phyloP scores from a whole-genome alignment of 1,284 basidiomycete species.

The Ustilago xerochloae region DNA sequence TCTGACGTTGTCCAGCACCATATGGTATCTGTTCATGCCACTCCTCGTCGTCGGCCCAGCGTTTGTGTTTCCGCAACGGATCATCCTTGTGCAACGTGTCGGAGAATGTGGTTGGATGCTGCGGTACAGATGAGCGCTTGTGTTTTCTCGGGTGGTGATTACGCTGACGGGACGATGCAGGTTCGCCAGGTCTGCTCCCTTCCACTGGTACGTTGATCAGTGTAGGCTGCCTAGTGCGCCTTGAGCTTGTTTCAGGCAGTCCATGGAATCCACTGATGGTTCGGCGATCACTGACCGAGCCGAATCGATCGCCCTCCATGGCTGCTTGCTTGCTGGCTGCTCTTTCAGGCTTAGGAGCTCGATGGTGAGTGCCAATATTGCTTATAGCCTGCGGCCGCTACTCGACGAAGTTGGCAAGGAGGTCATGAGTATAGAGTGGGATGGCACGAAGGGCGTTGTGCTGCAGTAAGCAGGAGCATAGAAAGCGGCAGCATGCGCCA shows the following conservation, averaged over 20 bases:
- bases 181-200: not conserved
- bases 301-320: slow-evolving; percentile 12
- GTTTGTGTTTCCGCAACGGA: too few relatives aligned
- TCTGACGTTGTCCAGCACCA: too few relatives aligned
- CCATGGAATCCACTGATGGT: slow-evolving; percentile 5
- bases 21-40: too few relatives aligned
- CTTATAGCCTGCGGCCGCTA: not conserved
- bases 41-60: too few relatives aligned
- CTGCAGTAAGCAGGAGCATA: too few relatives aligned
- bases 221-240: not conserved
- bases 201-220: slow-evolving; percentile 10
- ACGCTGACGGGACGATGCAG: not conserved
- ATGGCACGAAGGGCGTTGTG: too few relatives aligned
- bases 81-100: too few relatives aligned
- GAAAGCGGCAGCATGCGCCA: too few relatives aligned
- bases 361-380: not conserved
- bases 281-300: not conserved
- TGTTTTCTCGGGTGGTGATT: not conserved
- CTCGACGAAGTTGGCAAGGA: not conserved
- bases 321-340: slow-evolving; percentile 5
- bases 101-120: not conserved
- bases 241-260: not conserved
- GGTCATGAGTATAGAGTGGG: not conserved
- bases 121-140: not conserved
- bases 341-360: not conserved